Percentiles rank a stretch among this genome's conserved stretches.
Conservation (phyloP, 108 stramenopile species). For the Parietichytrium sp. region DNA sequence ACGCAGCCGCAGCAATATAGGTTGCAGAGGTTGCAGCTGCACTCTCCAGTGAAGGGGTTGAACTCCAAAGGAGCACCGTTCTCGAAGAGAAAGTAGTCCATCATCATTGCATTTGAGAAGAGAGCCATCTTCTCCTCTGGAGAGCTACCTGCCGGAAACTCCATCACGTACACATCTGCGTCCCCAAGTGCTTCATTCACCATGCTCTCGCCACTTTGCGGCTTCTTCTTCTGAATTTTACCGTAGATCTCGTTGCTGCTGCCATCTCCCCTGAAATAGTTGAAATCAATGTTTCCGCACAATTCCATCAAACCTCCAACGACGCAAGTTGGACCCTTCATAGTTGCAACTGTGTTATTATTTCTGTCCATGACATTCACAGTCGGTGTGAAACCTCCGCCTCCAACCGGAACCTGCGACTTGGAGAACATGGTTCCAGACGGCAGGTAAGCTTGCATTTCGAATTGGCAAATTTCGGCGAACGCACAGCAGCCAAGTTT, state of each 20-base stretch:
- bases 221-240: conserved; percentile 2
- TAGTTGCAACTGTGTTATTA: background rate
- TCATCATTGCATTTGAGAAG: no score
- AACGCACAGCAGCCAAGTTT: conserved; percentile 5
- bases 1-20: no score
- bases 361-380: background rate
- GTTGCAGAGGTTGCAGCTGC: no score
- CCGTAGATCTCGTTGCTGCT: background rate
- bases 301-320: conserved; percentile 5
- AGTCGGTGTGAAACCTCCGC: background rate
- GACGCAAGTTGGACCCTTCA: background rate
- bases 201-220: no score
- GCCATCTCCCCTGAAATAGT: background rate
- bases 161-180: no score
- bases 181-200: no score
- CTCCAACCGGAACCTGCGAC: background rate
- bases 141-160: no score
- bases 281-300: background rate
- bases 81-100: no score
- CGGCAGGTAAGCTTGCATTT: background rate
- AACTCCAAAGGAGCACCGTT: no score
- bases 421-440: background rate
- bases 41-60: no score
- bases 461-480: conserved; percentile 18
- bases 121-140: no score